A percentile compares a stretch with the other conserved stretches of the same genome.
Conservation (phyloP, 352 stramenopile species). For the Phytophthora colocasiae region DNA sequence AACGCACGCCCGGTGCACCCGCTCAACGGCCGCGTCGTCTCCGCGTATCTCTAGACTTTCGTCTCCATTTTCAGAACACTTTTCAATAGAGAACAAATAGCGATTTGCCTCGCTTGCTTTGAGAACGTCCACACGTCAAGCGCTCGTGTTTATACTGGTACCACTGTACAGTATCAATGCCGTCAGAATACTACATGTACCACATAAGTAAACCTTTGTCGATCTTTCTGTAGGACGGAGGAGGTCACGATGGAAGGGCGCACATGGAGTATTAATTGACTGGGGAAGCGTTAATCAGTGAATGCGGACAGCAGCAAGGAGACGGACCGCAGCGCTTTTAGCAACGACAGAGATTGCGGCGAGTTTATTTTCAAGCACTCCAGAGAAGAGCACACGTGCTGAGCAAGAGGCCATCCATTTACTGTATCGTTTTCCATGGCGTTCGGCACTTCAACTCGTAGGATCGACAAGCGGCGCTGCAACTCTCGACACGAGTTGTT, state of each 20-base stretch:
- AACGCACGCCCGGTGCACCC: conserved; percentile 36
- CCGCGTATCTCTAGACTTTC: conserved; percentile 25
- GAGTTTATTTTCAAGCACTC: not conserved
- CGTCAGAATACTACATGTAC: not conserved
- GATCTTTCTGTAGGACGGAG: not conserved
- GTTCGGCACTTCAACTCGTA: not conserved
- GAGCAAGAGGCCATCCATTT: not conserved
- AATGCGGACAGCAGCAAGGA: not conserved
- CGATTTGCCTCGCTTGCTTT: conserved; percentile 13
- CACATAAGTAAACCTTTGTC: not conserved
- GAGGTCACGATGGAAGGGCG: not conserved
- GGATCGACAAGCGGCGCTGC: not conserved
- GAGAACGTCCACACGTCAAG: conserved; percentile 15
- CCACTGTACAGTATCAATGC: not conserved
- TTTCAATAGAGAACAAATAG: conserved; percentile 6
- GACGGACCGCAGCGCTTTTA: not conserved
- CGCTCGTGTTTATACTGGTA: conserved; percentile 2
- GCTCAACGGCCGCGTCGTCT: conserved; percentile 37
- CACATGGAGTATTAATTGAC: not conserved
- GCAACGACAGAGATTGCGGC: conserved; percentile 11
- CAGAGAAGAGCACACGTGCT: not conserved
- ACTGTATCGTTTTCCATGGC: not conserved
- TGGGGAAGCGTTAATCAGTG: not conserved
- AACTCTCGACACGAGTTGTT: not conserved
- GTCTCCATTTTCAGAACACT: not conserved